These are phyloP conservation scores for Volutella citrinella DNA, from an alignment of 2,329 filamentous ascomycete genomes.

Conservation along the genomic window DNA sequence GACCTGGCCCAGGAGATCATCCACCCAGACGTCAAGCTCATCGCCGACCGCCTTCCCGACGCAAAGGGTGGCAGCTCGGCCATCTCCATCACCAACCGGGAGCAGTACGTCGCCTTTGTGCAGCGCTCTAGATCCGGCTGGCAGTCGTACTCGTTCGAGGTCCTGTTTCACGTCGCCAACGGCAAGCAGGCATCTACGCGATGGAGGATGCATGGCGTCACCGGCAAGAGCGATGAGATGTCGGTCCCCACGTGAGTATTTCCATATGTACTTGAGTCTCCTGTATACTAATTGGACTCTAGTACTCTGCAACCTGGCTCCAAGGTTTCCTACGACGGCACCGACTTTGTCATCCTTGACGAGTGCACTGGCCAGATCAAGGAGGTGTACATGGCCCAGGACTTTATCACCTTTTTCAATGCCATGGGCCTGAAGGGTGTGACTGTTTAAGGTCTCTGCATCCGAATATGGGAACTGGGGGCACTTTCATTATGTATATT, in stretches of 20 bases:
- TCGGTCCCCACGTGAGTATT: conserved; percentile 2
- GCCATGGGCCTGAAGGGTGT: conserved; percentile 2
- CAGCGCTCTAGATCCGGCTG: conserved; percentile 3
- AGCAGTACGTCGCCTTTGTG: conserved; percentile 2
- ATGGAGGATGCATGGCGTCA: conserved; percentile 7
- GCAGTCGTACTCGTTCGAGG: conserved; percentile 4
- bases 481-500: too few species aligned
- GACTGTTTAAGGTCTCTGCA: conserved; percentile 1
- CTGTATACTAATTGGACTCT: neutral
- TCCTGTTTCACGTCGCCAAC: neutral
- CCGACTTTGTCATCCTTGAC: conserved; percentile 2
- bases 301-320: conserved; percentile 2
- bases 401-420: conserved; percentile 7
- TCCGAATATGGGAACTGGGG: too few species aligned
- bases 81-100: neutral
- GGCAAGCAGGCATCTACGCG: conserved; percentile 1
- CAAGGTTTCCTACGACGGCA: conserved; percentile 4
- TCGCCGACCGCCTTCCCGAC: conserved; percentile 3
- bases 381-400: conserved; percentile 7
- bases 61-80: neutral
- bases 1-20: neutral
- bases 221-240: conserved; percentile 4
- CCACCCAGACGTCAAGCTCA: conserved; percentile 1
- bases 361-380: conserved; percentile 6
- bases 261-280: too few species aligned